These are phyloP conservation scores for Chrysopogon serrulatus DNA, from an alignment of 176 grass and related monocot genomes.

Conservation along the genomic window DNA sequence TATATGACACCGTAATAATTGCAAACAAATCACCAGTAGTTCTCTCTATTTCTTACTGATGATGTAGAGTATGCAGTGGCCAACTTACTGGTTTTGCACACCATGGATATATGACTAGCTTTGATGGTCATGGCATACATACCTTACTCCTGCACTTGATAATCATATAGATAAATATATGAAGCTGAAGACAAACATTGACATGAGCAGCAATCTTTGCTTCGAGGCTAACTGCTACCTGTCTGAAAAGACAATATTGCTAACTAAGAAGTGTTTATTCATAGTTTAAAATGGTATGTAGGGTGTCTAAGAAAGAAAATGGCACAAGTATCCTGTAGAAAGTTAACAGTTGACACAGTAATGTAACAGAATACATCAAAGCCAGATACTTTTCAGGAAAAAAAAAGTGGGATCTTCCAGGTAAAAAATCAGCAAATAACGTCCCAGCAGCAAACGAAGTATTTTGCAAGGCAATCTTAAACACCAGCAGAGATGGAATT, in stretches of 20 bases:
- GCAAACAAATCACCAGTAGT: neutral
- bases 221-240: neutral
- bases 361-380: neutral
- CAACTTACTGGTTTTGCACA: neutral
- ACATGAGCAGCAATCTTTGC: neutral
- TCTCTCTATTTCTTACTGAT: neutral
- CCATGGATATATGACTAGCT: neutral
- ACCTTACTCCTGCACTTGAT: neutral
- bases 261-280: neutral
- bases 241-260: neutral
- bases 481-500: neutral
- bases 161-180: neutral
- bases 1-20: neutral
- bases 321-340: neutral
- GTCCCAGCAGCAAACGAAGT: neutral
- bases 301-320: neutral
- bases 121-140: neutral
- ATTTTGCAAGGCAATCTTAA: neutral
- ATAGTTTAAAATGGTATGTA: neutral
- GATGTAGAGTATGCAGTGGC: neutral
- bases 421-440: neutral
- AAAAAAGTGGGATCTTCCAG: neutral
- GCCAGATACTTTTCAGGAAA: neutral
- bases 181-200: neutral
- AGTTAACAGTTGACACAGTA: neutral